Evolutionary conservation across 78 protist genomes (phyloP).

Genomic region (Salpingoeca rosetta): DNA sequence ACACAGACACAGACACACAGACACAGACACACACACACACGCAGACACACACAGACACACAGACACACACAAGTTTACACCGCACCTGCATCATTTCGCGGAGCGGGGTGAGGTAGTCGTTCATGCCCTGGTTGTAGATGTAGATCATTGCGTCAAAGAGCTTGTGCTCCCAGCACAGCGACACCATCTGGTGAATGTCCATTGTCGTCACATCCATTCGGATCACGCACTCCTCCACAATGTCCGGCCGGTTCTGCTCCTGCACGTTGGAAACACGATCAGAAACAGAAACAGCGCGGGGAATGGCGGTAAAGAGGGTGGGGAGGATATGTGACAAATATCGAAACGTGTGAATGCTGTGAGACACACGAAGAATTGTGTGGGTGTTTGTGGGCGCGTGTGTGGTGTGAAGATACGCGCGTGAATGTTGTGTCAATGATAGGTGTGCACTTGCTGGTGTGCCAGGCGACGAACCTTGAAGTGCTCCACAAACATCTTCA

Average conservation of each 20-base stretch:
- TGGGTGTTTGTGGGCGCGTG: too few species aligned
- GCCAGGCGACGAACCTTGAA: slow-evolving; percentile 14
- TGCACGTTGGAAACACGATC: not conserved
- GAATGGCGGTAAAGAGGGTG: slow-evolving; percentile 3
- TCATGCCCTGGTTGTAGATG: slow-evolving; percentile 41
- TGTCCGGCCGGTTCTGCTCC: not conserved
- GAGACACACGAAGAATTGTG: too few species aligned
- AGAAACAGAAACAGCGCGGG: not conserved
- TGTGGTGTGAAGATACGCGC: too few species aligned
- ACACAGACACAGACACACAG: too few species aligned
- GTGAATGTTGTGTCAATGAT: too few species aligned
- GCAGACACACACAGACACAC: too few species aligned
- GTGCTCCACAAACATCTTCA: slow-evolving; percentile 38
- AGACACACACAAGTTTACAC: too few species aligned
- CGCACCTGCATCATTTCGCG: slow-evolving; percentile 36
- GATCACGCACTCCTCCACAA: slow-evolving; percentile 46
- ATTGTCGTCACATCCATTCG: slow-evolving; percentile 37
- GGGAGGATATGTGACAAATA: too few species aligned
- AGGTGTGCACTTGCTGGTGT: too few species aligned
- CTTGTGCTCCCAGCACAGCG: slow-evolving; percentile 28
- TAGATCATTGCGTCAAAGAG: slow-evolving; percentile 46
- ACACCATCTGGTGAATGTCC: slow-evolving; percentile 45
- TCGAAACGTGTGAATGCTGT: too few species aligned
- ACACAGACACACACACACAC: too few species aligned
- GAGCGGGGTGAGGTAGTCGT: slow-evolving; percentile 53